Evolutionary conservation across 257 asterid genomes (phyloP), one percentile per base, ranked within the genome.

Genomic region (Solanum sejunctum): DNA sequence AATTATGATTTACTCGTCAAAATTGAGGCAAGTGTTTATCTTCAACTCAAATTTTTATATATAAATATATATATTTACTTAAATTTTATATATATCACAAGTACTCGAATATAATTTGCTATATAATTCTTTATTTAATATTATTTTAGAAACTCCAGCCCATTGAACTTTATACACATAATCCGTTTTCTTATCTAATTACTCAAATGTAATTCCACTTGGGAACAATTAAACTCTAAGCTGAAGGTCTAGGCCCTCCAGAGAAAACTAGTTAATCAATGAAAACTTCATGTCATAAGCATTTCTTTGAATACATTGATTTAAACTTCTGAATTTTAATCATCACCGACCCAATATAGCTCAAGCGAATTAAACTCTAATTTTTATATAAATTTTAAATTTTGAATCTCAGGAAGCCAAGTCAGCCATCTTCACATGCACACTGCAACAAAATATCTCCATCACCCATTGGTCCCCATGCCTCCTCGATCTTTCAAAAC

Each of bases 381-480:
- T 28, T 28, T 28, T 28, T 1, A 20, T 4, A 8, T 1, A 20
- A 0, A 57, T 20, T 0, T 20, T 57, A 45, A 43, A 43, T 43
- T 7, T 7, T 43, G 49, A 43, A 43, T 43, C 49, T 43, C 10
- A 3, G 0, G 39, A 36, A 36, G 4, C 39, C 13, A 60, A 61
- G 84, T 58, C 87, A 21, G 79, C 88, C 8, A 63, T 83, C 83
- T 70, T 90, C 94, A 90, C 93, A 91, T 92, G 93, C 90, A 85
- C 61, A 23, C 45, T 89, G 87, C 89, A 64, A 85, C 85, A 86
- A 79, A 77, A 89, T 45, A 21, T 81, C 58, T 80, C 49, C 43
- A 47, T 36, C 45, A 21, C 16, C 26, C 56, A 16, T 55, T 26
- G 32, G 51, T 23, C 10, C 51, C 21, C 82, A 56, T 85, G 12